Conservation (phyloP, 1,139 yeast species). For the Petasospora fabianii region DNA sequence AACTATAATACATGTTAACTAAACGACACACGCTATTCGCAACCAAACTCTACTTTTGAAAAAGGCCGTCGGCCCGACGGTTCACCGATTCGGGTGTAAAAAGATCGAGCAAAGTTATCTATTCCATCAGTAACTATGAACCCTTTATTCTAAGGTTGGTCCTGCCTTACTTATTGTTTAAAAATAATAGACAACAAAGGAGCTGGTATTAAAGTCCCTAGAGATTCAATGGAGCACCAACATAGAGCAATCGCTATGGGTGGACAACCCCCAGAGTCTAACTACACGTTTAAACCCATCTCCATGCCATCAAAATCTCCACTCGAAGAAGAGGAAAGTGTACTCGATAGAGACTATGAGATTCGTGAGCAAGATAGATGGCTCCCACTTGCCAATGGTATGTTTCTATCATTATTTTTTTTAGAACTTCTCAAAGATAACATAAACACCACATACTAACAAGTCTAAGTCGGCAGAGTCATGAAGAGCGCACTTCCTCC, state of each 20-base stretch:
- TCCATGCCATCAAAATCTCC: too few relatives aligned
- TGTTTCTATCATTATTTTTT: slow-evolving; percentile 7
- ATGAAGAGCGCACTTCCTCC: slow-evolving; percentile 80
- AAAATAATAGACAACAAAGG: too few relatives aligned
- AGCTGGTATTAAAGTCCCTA: too few relatives aligned
- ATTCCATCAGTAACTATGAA: slow-evolving; percentile 12
- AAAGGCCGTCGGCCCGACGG: slow-evolving; percentile 6
- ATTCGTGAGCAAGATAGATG: slow-evolving; percentile 67
- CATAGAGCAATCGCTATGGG: too few relatives aligned
- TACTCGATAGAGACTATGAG: slow-evolving; percentile 26
- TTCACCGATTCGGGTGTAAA: slow-evolving; percentile 10
- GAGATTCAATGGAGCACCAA: too few relatives aligned
- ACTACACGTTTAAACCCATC: too few relatives aligned
- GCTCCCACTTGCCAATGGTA: slow-evolving; percentile 70
- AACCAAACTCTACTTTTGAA: background rate
- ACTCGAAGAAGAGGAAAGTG: slow-evolving; percentile 14
- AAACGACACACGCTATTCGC: background rate
- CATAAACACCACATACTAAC: slow-evolving; percentile 4
- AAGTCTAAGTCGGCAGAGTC: slow-evolving; percentile 51
- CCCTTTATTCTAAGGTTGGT: too few relatives aligned
- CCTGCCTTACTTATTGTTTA: too few relatives aligned
- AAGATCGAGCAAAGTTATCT: slow-evolving; percentile 8
- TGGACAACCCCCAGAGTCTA: too few relatives aligned
- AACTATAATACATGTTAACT: too few relatives aligned
- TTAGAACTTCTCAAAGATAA: too few relatives aligned